Evolutionary conservation across 1,284 basidiomycete genomes (phyloP).

Genomic region (Cronartium ribicola): DNA sequence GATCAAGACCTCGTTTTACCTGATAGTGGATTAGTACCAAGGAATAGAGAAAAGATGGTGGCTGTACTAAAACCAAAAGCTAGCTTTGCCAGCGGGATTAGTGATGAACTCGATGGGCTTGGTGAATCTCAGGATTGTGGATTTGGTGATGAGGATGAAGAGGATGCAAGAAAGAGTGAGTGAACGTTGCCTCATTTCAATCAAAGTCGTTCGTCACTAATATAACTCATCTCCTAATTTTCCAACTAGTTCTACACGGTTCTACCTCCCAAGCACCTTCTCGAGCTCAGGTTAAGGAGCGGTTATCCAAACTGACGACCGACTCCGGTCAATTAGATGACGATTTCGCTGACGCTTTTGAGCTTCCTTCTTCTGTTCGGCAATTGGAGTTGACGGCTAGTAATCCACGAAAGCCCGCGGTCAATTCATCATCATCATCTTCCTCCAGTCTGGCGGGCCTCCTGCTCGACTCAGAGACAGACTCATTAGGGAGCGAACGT

Average conservation of each 20-base stretch:
- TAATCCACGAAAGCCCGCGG: slow-evolving; percentile 8
- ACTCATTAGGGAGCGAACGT: neutral
- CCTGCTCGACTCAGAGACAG: neutral
- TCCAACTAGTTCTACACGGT: neutral
- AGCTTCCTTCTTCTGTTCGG: slow-evolving; percentile 29
- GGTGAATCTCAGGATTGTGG: neutral
- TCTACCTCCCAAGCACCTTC: neutral
- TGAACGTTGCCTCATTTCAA: too few species aligned
- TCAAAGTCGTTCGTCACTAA: neutral
- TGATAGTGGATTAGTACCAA: neutral
- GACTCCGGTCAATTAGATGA: slow-evolving; percentile 1
- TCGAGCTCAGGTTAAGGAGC: neutral
- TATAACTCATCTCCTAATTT: neutral
- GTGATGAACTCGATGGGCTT: slow-evolving; percentile 24
- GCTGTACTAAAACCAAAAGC: slow-evolving; percentile 14
- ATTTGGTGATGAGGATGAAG: neutral
- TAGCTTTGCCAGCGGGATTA: slow-evolving; percentile 39
- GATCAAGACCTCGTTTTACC: slow-evolving; percentile 39
- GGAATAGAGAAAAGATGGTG: neutral
- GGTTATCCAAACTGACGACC: neutral
- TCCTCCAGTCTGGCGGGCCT: slow-evolving; percentile 8
- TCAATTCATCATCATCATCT: slow-evolving; percentile 21
- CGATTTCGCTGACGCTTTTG: slow-evolving; percentile 28
- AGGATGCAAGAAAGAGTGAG: neutral
- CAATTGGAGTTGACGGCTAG: slow-evolving; percentile 10